phyloP scores from a whole-genome alignment of 495 filamentous ascomycete species.

The Lineolata rhizophorae region DNA sequence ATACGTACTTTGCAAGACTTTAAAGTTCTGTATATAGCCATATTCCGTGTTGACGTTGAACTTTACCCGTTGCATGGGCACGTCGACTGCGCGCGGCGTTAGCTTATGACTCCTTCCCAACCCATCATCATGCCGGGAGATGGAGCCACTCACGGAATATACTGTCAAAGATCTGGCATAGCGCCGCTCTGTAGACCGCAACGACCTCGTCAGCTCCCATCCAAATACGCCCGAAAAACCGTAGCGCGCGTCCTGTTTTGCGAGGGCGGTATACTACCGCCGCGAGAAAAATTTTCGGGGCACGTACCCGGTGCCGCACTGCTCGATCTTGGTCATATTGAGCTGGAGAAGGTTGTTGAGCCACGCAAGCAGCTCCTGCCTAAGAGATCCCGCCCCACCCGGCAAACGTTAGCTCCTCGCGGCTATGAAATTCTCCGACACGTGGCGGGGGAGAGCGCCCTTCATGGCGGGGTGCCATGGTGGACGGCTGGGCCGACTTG shows the following conservation, averaged over 20 bases:
- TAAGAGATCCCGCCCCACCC: conserved; percentile 16
- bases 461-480: conserved; percentile 14
- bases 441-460: conserved; percentile 3
- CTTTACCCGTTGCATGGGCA: conserved; percentile 90
- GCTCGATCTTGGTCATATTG: conserved; percentile 95
- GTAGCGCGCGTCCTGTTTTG: too few relatives aligned
- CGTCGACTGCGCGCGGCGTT: conserved; percentile 35
- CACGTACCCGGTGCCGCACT: conserved; percentile 92
- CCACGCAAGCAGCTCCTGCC: conserved; percentile 94
- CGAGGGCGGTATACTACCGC: too few relatives aligned
- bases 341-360: conserved; percentile 92
- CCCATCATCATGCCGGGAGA: too few relatives aligned
- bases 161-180: conserved; percentile 94
- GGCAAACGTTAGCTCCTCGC: not conserved
- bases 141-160: conserved; percentile 48
- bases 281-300: conserved; percentile 14
- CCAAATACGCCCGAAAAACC: not conserved
- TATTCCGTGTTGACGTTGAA: conserved; percentile 97
- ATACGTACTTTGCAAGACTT: conserved; percentile 83
- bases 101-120: too few relatives aligned
- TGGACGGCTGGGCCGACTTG: conserved; percentile 3
- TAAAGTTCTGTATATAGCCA: conserved; percentile 94
- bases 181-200: conserved; percentile 59
- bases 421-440: not conserved
- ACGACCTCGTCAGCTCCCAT: not conserved